Percentiles rank a stretch among this genome's conserved stretches.
Evolutionary conservation across 2,329 filamentous ascomycete genomes (phyloP).

Genomic region (Triangularia setosa): DNA sequence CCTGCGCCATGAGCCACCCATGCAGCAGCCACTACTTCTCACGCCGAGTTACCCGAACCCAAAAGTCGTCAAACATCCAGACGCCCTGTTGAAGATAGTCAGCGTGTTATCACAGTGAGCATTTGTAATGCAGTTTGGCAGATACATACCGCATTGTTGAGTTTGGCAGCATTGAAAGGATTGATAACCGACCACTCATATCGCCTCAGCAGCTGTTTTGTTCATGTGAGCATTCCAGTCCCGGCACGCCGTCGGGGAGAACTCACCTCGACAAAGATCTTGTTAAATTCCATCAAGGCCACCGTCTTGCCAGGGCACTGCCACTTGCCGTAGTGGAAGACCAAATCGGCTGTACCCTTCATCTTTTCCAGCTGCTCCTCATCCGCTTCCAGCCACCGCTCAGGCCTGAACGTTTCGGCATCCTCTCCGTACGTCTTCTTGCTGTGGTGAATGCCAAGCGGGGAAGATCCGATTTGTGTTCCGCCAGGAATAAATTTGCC

Average conservation of each 20-base stretch:
- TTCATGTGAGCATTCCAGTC: background rate
- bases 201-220: slow-evolving; percentile 7
- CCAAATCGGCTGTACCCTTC: slow-evolving; percentile 34
- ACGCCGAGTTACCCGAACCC: background rate
- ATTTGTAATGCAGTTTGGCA: background rate
- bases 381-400: slow-evolving; percentile 40
- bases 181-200: slow-evolving; percentile 14
- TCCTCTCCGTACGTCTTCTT: slow-evolving; percentile 34
- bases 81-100: background rate
- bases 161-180: background rate
- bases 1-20: background rate
- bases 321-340: slow-evolving; percentile 38
- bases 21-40: background rate
- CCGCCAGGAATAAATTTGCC: slow-evolving; percentile 36
- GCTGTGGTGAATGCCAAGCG: slow-evolving; percentile 33
- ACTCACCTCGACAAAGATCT: slow-evolving; percentile 39
- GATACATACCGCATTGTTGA: slow-evolving; percentile 4
- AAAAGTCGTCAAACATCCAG: slow-evolving; percentile 5
- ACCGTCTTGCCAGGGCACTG: slow-evolving; percentile 40
- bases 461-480: slow-evolving; percentile 35
- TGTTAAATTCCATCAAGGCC: slow-evolving; percentile 40
- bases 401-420: slow-evolving; percentile 39
- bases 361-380: slow-evolving; percentile 30
- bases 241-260: background rate
- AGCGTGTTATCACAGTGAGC: background rate